Percentiles rank a stretch among this genome's conserved stretches.
Evolutionary conservation across 441 rosid species (phyloP).

Genomic region (Populus hybrid): DNA sequence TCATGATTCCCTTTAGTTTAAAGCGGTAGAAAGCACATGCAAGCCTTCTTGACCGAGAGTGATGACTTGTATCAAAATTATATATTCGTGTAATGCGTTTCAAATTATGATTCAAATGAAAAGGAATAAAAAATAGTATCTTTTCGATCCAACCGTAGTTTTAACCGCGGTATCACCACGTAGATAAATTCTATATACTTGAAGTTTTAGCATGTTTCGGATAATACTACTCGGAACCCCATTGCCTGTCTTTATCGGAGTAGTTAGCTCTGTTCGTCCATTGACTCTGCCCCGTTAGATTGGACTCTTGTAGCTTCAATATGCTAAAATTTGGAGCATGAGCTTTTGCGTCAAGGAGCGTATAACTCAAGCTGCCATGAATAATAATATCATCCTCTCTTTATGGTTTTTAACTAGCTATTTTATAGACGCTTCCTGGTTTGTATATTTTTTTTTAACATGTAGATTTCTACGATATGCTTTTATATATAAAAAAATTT

Average conservation of each 20-base stretch:
- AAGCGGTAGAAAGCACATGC: conserved; percentile 43
- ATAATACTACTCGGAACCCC: neutral
- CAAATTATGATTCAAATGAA: neutral
- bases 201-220: neutral
- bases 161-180: too few relatives aligned
- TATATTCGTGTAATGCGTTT: neutral
- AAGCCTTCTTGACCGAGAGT: conserved; percentile 22
- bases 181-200: neutral
- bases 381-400: too few relatives aligned
- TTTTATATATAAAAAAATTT: too few relatives aligned
- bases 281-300: conserved; percentile 17
- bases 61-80: conserved; percentile 10
- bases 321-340: neutral
- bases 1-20: conserved; percentile 38
- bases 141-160: too few relatives aligned
- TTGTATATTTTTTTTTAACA: too few relatives aligned
- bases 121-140: too few relatives aligned
- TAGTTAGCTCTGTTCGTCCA: conserved; percentile 1
- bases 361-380: neutral
- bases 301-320: neutral
- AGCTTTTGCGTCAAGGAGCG: neutral
- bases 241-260: neutral
- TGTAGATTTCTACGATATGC: too few relatives aligned
- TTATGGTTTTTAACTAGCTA: too few relatives aligned
- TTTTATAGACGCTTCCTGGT: too few relatives aligned